These are phyloP conservation scores for Suhomyces anneliseae DNA, from an alignment of 1,139 yeast species.

Conservation along the genomic window DNA sequence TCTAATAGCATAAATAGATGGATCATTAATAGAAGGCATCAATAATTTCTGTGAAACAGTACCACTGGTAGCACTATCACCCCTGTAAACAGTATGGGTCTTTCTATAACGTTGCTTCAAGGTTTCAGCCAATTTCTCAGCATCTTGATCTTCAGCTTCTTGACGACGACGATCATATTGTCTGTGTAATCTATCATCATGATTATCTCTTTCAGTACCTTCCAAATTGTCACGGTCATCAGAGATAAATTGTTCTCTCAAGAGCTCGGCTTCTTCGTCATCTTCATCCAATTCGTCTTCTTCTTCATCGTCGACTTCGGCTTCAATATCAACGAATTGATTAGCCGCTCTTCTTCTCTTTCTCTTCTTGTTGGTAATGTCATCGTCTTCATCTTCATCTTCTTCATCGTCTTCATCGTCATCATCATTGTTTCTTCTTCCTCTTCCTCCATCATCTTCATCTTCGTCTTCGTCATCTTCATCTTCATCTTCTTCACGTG, in stretches of 20 bases:
- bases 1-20: slow-evolving; percentile 93
- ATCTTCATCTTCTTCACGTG: slow-evolving; percentile 11
- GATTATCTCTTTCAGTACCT: slow-evolving; percentile 44
- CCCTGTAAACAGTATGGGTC: slow-evolving; percentile 80
- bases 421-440: slow-evolving; percentile 16
- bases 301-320: slow-evolving; percentile 98
- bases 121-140: slow-evolving; percentile 90
- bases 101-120: slow-evolving; percentile 92
- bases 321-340: slow-evolving; percentile 96
- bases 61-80: slow-evolving; percentile 71
- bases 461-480: slow-evolving; percentile 11
- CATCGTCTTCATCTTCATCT: slow-evolving; percentile 61
- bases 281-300: slow-evolving; percentile 91
- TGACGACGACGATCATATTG: slow-evolving; percentile 90
- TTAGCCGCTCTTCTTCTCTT: slow-evolving; percentile 73
- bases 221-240: slow-evolving; percentile 67
- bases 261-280: slow-evolving; percentile 82
- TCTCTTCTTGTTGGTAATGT: slow-evolving; percentile 49
- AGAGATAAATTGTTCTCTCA: slow-evolving; percentile 78
- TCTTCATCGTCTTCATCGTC: slow-evolving; percentile 44
- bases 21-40: slow-evolving; percentile 94
- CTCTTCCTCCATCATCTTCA: slow-evolving; percentile 15
- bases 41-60: slow-evolving; percentile 90
- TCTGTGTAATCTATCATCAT: slow-evolving; percentile 76
- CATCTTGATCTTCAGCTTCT: slow-evolving; percentile 90